phyloP scores from a whole-genome alignment of 2,329 filamentous ascomycete species.

The Arthrobotrys sinensis region DNA sequence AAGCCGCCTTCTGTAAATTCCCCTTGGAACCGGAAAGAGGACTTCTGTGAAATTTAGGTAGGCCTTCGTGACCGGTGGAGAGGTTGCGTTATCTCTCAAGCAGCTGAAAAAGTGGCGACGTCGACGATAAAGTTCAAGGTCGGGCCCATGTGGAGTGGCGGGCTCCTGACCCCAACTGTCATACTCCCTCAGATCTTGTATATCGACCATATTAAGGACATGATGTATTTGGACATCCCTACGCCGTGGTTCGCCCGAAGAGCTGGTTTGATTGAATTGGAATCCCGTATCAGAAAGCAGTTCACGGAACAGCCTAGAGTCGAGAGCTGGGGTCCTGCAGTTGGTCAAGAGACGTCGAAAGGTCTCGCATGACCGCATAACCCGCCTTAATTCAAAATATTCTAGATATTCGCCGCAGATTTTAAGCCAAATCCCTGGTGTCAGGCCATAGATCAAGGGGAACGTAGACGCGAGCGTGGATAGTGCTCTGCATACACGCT shows the following conservation, averaged over 20 bases:
- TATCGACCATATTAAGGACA: no score
- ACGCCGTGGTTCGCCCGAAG: no score
- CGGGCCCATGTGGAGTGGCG: neutral
- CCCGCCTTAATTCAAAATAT: neutral
- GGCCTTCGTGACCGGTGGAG: neutral
- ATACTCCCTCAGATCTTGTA: no score
- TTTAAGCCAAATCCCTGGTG: neutral
- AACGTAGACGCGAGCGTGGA: neutral
- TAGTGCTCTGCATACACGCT: neutral
- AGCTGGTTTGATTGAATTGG: no score
- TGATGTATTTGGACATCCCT: no score
- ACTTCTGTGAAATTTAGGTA: neutral
- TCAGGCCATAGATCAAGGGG: neutral
- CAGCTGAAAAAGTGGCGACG: neutral
- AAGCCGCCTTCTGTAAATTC: no score
- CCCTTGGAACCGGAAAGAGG: no score
- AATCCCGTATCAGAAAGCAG: neutral
- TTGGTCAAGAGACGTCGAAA: neutral
- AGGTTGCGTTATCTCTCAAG: neutral
- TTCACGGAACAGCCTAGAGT: neutral
- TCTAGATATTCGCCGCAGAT: neutral
- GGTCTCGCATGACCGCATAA: neutral
- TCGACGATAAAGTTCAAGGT: no score
- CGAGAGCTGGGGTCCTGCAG: neutral
- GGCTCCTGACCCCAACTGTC: no score